Base-by-base conservation (phyloP, 176 grass and related monocot species). In the Aegilops tauschii region DNA sequence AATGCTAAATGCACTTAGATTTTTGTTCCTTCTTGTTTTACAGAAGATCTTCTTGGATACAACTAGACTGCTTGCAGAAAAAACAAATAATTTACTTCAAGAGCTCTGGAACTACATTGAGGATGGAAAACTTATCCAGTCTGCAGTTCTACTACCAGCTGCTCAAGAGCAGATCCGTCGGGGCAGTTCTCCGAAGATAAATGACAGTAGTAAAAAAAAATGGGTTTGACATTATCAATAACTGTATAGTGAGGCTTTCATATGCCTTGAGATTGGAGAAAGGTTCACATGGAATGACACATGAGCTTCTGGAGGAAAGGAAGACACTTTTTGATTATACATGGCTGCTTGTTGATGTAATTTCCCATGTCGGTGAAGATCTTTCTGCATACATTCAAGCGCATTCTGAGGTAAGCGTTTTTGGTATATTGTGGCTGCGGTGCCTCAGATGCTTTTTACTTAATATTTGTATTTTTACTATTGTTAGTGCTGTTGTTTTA, bases 301-400 rank as follows among this genome's bases (percentile, higher is more conserved):
- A 14, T 0, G 12, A 65, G 63, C 63, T 29, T 65, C 63, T 65
- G 27, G 59, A 61, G 59, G 59, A 61, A 61, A 61, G 11, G 27
- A 29, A 13, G 63, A 3, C 27, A 65, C 63, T 29, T 65, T 1
- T 27, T 27, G 61, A 65, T 30, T 65, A 12, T 1, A 0, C 63
- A 65, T 13, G 27, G 63, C 27, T 65, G 11, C 63, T 65, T 65
- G 27, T 65, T 65, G 63, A 71, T 68, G 45, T 10, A 77, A 34
- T 85, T 77, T 37, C 61, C 20, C 2, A 39, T 20, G 73, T 61
- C 18, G 83, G 83, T 78, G 83, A 78, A 68, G 12, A 45, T 68
- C 83, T 78, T 78, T 63, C 77, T 39, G 64, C 30, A 78, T 85
- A 68, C 49, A 68, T 85, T 30, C 73, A 52, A 10, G 16, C 62